Evolutionary conservation across 2,329 filamentous ascomycete genomes (phyloP).

Genomic region (Stagonosporopsis vannaccii): DNA sequence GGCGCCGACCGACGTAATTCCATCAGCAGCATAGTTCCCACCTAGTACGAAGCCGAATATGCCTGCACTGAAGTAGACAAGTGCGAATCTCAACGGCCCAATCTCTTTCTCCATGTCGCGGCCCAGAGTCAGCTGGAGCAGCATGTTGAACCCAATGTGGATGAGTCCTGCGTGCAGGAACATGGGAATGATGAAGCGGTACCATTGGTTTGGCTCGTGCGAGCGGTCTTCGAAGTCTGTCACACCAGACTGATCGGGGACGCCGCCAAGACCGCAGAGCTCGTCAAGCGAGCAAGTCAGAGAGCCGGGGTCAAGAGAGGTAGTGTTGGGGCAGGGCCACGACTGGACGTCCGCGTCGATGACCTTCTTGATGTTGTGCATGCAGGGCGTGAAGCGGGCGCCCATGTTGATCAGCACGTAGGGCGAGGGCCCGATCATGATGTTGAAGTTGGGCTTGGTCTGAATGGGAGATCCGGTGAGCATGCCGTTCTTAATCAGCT

Average conservation of each 20-base stretch:
- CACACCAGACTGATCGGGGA: constrained; percentile 67
- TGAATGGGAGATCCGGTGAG: constrained; percentile 80
- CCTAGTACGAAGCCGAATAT: constrained; percentile 97
- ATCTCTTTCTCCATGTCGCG: constrained; percentile 93
- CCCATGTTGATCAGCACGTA: constrained; percentile 97
- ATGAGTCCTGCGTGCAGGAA: constrained; percentile 94
- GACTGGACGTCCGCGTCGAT: constrained; percentile 60
- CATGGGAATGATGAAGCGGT: constrained; percentile 91
- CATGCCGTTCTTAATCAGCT: constrained; percentile 81
- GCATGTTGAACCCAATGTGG: constrained; percentile 94
- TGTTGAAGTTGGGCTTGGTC: constrained; percentile 87
- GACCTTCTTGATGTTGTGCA: constrained; percentile 79
- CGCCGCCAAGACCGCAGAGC: constrained; percentile 83
- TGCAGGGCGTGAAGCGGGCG: constrained; percentile 88
- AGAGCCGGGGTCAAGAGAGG: constrained; percentile 65
- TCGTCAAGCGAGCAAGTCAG: constrained; percentile 75
- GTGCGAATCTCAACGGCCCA: constrained; percentile 82
- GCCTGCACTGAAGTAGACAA: constrained; percentile 89
- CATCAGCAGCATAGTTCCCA: constrained; percentile 86
- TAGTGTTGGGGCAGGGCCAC: constrained; percentile 81
- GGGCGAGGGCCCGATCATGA: constrained; percentile 93
- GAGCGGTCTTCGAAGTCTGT: constrained; percentile 62
- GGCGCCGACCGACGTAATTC: constrained; percentile 81
- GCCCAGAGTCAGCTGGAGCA: constrained; percentile 87
- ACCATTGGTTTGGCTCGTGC: constrained; percentile 90